Evolutionary conservation across 768 basidiomycete genomes (phyloP).

Genomic region (Suillus cothurnatus): DNA sequence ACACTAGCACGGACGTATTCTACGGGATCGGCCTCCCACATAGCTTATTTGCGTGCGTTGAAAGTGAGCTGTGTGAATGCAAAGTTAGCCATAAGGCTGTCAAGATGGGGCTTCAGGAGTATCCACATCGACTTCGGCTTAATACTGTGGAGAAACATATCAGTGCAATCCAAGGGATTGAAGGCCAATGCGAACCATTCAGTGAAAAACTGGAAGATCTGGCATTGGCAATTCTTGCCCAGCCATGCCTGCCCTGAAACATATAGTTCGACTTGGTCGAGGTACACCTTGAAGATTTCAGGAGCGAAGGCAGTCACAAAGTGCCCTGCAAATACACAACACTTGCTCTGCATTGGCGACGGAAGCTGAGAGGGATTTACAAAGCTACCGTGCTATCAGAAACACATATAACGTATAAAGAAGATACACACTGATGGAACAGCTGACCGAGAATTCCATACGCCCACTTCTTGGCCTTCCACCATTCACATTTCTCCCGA

Average conservation of each 20-base stretch:
- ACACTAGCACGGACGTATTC: conserved; percentile 79
- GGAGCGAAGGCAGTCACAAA: conserved; percentile 81
- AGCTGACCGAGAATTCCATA: conserved; percentile 71
- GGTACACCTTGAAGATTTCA: conserved; percentile 82
- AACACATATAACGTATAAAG: not conserved
- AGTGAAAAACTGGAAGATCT: conserved; percentile 83
- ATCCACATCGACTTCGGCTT: conserved; percentile 94
- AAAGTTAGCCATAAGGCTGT: conserved; percentile 75
- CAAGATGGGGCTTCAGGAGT: conserved; percentile 82
- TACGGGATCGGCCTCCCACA: conserved; percentile 82
- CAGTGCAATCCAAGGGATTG: conserved; percentile 6
- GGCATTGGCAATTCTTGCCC: conserved; percentile 81
- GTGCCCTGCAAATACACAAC: conserved; percentile 71
- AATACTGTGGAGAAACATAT: conserved; percentile 51
- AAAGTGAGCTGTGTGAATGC: conserved; percentile 89
- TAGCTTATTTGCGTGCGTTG: conserved; percentile 60
- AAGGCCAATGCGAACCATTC: conserved; percentile 65
- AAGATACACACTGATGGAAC: conserved; percentile 62
- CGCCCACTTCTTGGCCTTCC: conserved; percentile 94
- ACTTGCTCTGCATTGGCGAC: conserved; percentile 66
- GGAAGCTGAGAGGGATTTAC: conserved; percentile 90
- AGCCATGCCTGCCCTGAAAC: conserved; percentile 79
- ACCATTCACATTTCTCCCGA: conserved; percentile 82
- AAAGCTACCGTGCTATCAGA: conserved; percentile 47
- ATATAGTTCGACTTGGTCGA: conserved; percentile 64